Evolutionary conservation across 306 rosid species (phyloP), one percentile per base, ranked within the genome.

Genomic region (Sophora flavescens): DNA sequence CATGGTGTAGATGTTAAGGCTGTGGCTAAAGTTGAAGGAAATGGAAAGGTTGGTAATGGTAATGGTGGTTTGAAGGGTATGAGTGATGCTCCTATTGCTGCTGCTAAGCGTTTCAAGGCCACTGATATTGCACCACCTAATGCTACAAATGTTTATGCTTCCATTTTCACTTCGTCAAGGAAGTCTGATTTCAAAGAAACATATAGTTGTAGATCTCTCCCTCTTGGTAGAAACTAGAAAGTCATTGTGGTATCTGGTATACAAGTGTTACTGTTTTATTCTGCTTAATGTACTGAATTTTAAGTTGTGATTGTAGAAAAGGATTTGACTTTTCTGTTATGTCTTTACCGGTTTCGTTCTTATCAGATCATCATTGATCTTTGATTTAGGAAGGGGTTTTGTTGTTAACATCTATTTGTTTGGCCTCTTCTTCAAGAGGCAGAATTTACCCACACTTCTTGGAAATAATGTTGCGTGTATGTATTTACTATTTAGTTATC

Each of bases 111-210:
- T 62, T 95, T 95, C 65, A 95, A 92, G 88, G 99, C 92, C 0
- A 52, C 65, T 62, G 97, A 84, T 78, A 47, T 80, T 57, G 93
- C 87, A 6, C 97, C 98, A 0, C 63, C 91, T 3, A 83, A 95
- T 80, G 97, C 99, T 39, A 92, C 84, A 5, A 93, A 84, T 68
- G 97, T 92, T 5, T 95, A 92, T 82, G 97, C 97, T 3, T 95
- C 97, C 4, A 88, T 92, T 48, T 95, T 95, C 80, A 95, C 97
- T 65, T 95, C 99, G 0, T 90, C 97, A 0, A 95, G 17, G 87
- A 92, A 91, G 71, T 84, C 92, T 4, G 91, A 89, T 6, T 88
- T 95, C 72, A 95, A 88, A 85, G 97, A 92, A 70, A 92, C 96
- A 0, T 95, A 0, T 72, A 14, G 33, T 8, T 95, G 99, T 68